phyloP scores from a whole-genome alignment of 2,329 filamentous ascomycete genomes.

The Didymella arachidicola region DNA sequence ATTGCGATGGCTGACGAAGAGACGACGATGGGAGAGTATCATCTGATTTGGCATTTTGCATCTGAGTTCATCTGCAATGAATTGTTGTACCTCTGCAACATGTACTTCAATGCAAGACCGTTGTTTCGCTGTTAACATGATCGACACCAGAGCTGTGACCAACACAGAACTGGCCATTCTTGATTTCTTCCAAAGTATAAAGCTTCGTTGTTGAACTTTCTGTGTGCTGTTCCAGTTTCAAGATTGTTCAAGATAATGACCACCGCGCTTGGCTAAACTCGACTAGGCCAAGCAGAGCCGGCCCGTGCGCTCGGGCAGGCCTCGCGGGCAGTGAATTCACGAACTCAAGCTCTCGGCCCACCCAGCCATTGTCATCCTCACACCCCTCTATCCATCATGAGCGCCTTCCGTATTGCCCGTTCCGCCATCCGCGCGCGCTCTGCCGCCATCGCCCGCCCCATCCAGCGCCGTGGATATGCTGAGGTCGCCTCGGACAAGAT shows the following conservation, averaged over 20 bases:
- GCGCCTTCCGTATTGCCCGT: slow-evolving; percentile 91
- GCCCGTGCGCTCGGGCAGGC: no score
- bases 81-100: background rate
- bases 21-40: no score
- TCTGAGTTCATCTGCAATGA: background rate
- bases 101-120: background rate
- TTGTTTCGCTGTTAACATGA: background rate
- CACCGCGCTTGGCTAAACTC: slow-evolving; percentile 17
- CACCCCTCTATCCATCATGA: slow-evolving; percentile 69
- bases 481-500: slow-evolving; percentile 69
- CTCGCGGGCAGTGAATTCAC: no score
- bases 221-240: no score
- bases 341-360: slow-evolving; percentile 36
- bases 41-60: no score
- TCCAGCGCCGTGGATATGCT: slow-evolving; percentile 88
- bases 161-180: background rate
- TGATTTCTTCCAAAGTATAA: no score
- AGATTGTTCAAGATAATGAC: background rate
- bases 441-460: slow-evolving; percentile 74
- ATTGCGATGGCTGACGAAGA: no score
- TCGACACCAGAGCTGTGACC: background rate
- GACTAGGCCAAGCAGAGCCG: slow-evolving; percentile 37
- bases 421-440: slow-evolving; percentile 83
- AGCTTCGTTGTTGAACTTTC: no score
- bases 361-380: slow-evolving; percentile 50